Percentiles rank a stretch among this genome's conserved stretches.
Evolutionary conservation across 2,329 filamentous ascomycete genomes (phyloP).

Genomic region (Penicillium concentricum): DNA sequence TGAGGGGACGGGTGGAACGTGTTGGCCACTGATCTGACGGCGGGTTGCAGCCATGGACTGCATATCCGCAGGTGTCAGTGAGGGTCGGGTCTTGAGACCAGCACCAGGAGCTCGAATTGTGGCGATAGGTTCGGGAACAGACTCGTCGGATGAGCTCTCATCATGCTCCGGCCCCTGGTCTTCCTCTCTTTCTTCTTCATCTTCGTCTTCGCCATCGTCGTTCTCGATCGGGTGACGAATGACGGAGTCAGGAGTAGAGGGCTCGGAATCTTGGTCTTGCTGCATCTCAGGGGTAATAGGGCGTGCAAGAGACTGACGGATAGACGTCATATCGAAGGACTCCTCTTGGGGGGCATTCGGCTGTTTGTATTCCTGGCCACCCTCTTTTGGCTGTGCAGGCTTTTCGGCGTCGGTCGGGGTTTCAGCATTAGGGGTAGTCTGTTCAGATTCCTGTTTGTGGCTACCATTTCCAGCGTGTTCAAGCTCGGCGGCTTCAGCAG

Average conservation of each 20-base stretch:
- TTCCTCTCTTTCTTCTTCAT: conserved; percentile 1
- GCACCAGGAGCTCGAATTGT: conserved; percentile 88
- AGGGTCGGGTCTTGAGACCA: conserved; percentile 83
- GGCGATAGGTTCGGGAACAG: conserved; percentile 77
- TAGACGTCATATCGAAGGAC: conserved; percentile 37
- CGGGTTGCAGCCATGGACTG: conserved; percentile 82
- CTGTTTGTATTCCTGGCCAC: conserved; percentile 38
- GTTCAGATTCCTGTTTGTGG: conserved; percentile 30
- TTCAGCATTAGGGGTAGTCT: conserved; percentile 34
- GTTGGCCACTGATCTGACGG: conserved; percentile 77
- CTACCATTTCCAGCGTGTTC: conserved; percentile 18
- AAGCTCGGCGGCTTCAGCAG: conserved; percentile 22
- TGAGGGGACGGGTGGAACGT: conserved; percentile 40
- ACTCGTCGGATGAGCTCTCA: conserved; percentile 46
- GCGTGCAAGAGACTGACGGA: conserved; percentile 41
- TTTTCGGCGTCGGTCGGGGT: neutral
- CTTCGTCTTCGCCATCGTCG: conserved; percentile 32
- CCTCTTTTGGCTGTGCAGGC: conserved; percentile 25
- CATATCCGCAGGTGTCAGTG: conserved; percentile 81
- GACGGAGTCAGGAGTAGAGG: conserved; percentile 82
- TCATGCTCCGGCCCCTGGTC: conserved; percentile 34
- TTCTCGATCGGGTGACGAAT: conserved; percentile 70
- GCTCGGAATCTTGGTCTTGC: conserved; percentile 59
- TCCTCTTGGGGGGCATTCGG: conserved; percentile 16
- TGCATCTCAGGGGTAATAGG: conserved; percentile 54